phyloP scores from a whole-genome alignment of 306 rosid genomes.

The Cucurbita argyrosperma region DNA sequence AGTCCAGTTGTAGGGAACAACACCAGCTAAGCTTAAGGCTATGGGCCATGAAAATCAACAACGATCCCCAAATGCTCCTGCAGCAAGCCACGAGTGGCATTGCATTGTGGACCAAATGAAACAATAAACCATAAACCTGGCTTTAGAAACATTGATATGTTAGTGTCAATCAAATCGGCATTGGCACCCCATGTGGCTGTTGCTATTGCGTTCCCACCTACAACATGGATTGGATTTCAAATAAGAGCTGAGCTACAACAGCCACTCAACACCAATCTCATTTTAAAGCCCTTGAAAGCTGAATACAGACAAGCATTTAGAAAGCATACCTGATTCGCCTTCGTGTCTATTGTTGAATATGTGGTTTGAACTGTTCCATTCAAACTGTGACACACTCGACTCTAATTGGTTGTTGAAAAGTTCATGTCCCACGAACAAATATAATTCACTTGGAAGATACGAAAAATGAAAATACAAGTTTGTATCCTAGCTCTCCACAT shows the following conservation, averaged over 20 bases:
- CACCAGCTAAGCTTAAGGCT: neutral
- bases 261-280: constrained; percentile 3
- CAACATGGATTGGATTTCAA: constrained; percentile 5
- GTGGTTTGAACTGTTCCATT: neutral
- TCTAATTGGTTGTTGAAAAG: neutral
- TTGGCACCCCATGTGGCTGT: constrained; percentile 7
- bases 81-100: neutral
- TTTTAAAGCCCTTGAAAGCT: neutral
- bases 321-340: neutral
- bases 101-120: constrained; percentile 3
- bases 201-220: constrained; percentile 2
- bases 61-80: neutral
- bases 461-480: neutral
- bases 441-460: neutral
- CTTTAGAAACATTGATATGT: neutral
- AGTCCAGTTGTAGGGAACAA: neutral
- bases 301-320: constrained; percentile 3
- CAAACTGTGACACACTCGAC: neutral
- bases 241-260: neutral
- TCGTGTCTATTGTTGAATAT: neutral
- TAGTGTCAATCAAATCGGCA: neutral
- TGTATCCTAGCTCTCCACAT: neutral
- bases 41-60: constrained; percentile 3
- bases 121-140: constrained; percentile 3
- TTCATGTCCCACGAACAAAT: neutral